A percentile compares a stretch with the other conserved stretches of the same genome.
These are phyloP conservation scores for Termitomyces sp. DNA, from an alignment of 768 basidiomycete genomes.

Conservation along the genomic window DNA sequence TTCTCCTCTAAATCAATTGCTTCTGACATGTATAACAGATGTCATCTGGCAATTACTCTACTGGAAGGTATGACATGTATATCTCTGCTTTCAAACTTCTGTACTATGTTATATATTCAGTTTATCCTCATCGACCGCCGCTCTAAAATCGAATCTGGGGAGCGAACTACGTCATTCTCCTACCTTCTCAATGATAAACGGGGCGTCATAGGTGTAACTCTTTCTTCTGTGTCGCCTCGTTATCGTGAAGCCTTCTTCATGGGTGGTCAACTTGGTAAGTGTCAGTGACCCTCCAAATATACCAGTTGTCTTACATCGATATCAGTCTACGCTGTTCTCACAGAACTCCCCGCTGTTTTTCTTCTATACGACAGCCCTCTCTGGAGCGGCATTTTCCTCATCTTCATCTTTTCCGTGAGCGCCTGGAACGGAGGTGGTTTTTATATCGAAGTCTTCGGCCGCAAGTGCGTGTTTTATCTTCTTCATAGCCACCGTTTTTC, in stretches of 20 bases:
- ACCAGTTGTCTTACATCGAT: background rate
- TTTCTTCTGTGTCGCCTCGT: slow-evolving; percentile 56
- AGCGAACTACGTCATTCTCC: slow-evolving; percentile 87
- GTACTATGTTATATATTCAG: slow-evolving; percentile 28
- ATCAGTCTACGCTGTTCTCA: slow-evolving; percentile 79
- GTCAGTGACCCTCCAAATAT: slow-evolving; percentile 1
- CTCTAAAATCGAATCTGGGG: slow-evolving; percentile 87
- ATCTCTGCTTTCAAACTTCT: background rate
- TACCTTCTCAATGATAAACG: slow-evolving; percentile 87
- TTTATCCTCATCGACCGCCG: slow-evolving; percentile 87
- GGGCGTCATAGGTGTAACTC: slow-evolving; percentile 70
- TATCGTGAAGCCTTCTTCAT: slow-evolving; percentile 77
- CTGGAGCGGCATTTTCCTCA: slow-evolving; percentile 76
- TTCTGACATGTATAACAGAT: slow-evolving; percentile 46
- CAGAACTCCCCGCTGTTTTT: slow-evolving; percentile 83
- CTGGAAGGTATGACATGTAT: slow-evolving; percentile 66
- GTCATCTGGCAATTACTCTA: slow-evolving; percentile 91
- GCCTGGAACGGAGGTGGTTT: slow-evolving; percentile 97
- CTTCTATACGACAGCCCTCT: slow-evolving; percentile 76
- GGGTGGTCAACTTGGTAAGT: slow-evolving; percentile 75
- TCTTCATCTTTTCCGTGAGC: slow-evolving; percentile 79
- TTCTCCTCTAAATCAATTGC: background rate
- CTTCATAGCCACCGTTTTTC: background rate
- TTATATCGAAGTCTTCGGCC: slow-evolving; percentile 95
- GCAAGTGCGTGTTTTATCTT: slow-evolving; percentile 64